Evolutionary conservation across 2,329 filamentous ascomycete genomes (phyloP), one percentile per base, ranked within the genome.

Genomic region (Botrytis fabae): DNA sequence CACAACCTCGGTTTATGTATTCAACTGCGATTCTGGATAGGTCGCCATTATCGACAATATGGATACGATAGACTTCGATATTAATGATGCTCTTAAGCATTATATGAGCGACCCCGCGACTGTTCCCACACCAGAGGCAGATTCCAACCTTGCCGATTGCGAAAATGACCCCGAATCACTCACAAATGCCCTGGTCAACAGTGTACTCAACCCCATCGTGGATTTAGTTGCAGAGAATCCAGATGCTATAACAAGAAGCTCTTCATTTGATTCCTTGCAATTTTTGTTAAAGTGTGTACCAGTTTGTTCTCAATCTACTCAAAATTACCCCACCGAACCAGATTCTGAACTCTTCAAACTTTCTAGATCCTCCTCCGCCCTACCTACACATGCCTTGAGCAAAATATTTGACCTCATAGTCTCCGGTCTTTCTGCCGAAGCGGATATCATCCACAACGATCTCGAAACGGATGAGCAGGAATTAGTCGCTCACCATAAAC

Each of bases 51-150:
- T 32, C 71, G 44, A 70, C 57, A 70, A 44, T 81, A 92, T 92
- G 90, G 92, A 86, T 80, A 92, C 92, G 85, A 88, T 94, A 81
- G 88, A 91, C 80, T 99, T 99, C 85, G 93, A 98, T 83, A 93
- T 99, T 83, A 97, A 98, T 82, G 92, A 97, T 85, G 94, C 94
- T 77, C 92, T 98, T 83, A 98, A 97, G 86, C 89, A 93, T 82
- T 99, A 98, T 84, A 93, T 98, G 88, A 97, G 94, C 84, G 95
- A 98, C 82, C 95, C 96, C 14, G 86, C 90, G 63, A 89, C 90
- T 57, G 92, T 98, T 72, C 86, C 92, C 12, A 98, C 95, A 3
- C 91, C 93, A 61, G 95, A 98, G 82, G 96, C 95, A 72, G 92
- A 96, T 78, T 83, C 90, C 62, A 89, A 92, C 74, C 89, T 99